Conservation (phyloP, 768 basidiomycete species). For the Russula brevipes region DNA sequence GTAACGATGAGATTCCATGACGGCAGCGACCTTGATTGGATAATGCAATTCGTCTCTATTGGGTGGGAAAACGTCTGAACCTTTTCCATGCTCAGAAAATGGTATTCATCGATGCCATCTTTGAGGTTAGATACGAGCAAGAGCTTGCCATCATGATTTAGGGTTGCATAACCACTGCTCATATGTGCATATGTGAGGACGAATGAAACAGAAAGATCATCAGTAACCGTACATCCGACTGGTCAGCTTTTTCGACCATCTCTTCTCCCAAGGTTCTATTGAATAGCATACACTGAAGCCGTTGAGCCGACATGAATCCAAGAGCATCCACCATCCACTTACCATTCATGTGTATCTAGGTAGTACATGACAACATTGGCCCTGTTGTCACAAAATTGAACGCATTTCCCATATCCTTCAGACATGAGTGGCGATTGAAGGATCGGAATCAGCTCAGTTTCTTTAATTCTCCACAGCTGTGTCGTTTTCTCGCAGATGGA, state of each 20-base stretch:
- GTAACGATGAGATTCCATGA: not conserved
- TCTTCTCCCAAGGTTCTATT: constrained; percentile 4
- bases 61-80: not conserved
- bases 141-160: not conserved
- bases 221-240: constrained; percentile 1
- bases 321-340: not conserved
- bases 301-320: not conserved
- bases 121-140: not conserved
- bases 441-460: not conserved
- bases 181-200: not conserved
- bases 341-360: constrained; percentile 1
- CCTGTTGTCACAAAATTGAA: constrained; percentile 1
- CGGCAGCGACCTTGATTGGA: not conserved
- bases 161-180: not conserved
- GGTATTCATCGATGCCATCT: not conserved
- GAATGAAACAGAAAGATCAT: not conserved
- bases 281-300: not conserved
- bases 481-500: not conserved
- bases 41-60: not conserved
- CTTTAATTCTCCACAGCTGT: not conserved
- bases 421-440: not conserved
- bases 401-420: not conserved
- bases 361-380: not conserved
- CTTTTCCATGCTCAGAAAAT: constrained; percentile 5
- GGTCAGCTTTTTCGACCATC: constrained; percentile 6